Conservation (phyloP, 352 stramenopile genomes). For the Pythium biforme region DNA sequence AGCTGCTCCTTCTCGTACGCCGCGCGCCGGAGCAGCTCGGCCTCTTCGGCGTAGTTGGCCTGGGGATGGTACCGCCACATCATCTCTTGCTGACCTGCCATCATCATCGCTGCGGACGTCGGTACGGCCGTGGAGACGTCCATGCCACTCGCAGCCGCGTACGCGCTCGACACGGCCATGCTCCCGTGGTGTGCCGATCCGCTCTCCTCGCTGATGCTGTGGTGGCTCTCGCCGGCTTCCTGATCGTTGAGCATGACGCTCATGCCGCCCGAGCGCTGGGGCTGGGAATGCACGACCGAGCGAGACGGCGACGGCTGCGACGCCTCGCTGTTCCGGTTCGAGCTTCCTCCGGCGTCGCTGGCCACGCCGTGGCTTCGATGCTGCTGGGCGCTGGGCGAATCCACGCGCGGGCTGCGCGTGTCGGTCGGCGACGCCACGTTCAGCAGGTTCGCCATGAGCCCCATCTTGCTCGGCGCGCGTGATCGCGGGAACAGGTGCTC, state of each 20-base stretch:
- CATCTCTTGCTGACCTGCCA: constrained; percentile 50
- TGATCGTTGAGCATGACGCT: constrained; percentile 23
- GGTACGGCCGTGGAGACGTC: constrained; percentile 27
- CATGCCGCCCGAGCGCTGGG: constrained; percentile 17
- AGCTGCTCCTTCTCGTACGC: constrained; percentile 62
- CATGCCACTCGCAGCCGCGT: neutral
- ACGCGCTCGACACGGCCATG: constrained; percentile 18
- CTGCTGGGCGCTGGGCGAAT: constrained; percentile 36
- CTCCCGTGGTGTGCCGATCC: neutral
- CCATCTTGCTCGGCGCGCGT: constrained; percentile 54
- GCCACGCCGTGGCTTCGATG: neutral
- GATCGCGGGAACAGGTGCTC: constrained; percentile 56
- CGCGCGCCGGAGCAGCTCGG: constrained; percentile 60
- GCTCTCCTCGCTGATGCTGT: constrained; percentile 29
- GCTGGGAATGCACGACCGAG: constrained; percentile 10
- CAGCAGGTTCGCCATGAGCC: constrained; percentile 75
- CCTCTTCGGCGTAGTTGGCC: constrained; percentile 71
- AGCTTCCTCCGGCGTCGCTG: neutral
- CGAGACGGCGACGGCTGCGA: constrained; percentile 10
- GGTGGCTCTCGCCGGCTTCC: constrained; percentile 34
- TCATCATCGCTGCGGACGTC: constrained; percentile 21
- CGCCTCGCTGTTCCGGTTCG: constrained; percentile 1
- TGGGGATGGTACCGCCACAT: constrained; percentile 75
- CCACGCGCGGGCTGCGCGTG: constrained; percentile 30
- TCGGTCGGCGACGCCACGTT: constrained; percentile 68